Base-by-base conservation (phyloP, 2,329 filamentous ascomycete species). In the Curvularia sp. region DNA sequence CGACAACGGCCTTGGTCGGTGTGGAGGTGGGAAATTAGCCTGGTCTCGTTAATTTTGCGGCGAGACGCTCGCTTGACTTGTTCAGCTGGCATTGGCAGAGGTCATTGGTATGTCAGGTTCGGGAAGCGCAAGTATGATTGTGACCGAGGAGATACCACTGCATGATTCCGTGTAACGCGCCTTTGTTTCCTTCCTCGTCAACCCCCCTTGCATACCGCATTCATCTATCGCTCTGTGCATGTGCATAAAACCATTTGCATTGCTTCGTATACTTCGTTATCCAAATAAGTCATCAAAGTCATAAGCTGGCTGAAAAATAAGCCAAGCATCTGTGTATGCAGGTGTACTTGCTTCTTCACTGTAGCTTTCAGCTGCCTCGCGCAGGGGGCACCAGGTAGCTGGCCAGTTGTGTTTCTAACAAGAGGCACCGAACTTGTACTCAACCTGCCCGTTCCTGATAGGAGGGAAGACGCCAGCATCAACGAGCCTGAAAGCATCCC, bases 401-500 rank as follows among this genome's bases (percentile, higher is more conserved):
- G 42, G 51, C 42, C 22, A 49, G 47, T 44, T 59, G 8, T 18
- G 56, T 50, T 47, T 47, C 55, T 68, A 69, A 44, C 68, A 70
- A 12, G 62, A 52, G 33, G 55, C 49, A 31, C 53, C 65, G 20
- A 64, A 70, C 49, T 68, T 64, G 55, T 68, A 70, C 30, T 70
- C 54, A 0, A 70, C 68, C 43, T 58, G 39, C 0, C 66, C 68
- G 20, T 66, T 56, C 3, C 24, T 54, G 7, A 70, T 70, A 0
- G 58, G 41, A 18, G 84, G 84, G 67, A 85, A 85, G 10, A 86
- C 62, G 0, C 83, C 83, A 28, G 77, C 78, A 60, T 83, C 81
- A 18, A 84, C 72, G 9, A 85, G 71, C 26, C 71, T 72, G 57
- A 82, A 81, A 24, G 80, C 79, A 69, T 86, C 83, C 83, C 84